A percentile compares a stretch with the other conserved stretches of the same genome.
Conservation (phyloP, 139 green algal species). For the Micractinium sp. region DNA sequence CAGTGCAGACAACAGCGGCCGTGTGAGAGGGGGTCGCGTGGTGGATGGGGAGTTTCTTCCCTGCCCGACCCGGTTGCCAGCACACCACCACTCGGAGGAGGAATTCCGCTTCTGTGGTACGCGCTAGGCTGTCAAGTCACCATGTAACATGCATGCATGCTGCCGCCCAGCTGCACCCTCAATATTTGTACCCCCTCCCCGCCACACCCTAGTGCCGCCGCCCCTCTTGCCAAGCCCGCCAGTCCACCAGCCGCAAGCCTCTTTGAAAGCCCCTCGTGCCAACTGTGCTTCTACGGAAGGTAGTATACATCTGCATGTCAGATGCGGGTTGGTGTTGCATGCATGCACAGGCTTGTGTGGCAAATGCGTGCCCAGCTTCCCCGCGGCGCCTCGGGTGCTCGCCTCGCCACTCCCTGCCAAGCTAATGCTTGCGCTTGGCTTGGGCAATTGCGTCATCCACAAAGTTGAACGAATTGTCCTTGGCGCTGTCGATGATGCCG, state of each 20-base stretch:
- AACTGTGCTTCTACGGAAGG: background rate
- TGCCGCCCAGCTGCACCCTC: background rate
- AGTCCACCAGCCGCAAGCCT: no score
- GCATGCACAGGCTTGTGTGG: no score
- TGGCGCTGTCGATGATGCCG: conserved; percentile 12
- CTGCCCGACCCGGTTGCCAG: no score
- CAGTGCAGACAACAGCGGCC: background rate
- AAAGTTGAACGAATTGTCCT: conserved; percentile 41
- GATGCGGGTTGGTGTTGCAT: no score
- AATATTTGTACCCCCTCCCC: background rate
- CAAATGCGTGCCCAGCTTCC: no score
- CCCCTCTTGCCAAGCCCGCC: background rate
- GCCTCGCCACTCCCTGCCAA: no score
- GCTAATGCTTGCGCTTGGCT: background rate
- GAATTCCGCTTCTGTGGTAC: background rate
- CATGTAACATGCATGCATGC: background rate
- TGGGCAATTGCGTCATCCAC: conserved; percentile 17
- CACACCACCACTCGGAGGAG: no score
- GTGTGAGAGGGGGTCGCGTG: no score
- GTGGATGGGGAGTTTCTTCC: background rate
- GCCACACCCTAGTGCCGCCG: background rate
- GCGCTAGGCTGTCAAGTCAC: no score
- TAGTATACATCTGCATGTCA: no score
- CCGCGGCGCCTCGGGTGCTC: no score
- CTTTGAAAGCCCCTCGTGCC: background rate